Evolutionary conservation across 2,329 filamentous ascomycete genomes (phyloP).

Genomic region (Cytospora paraplurivora): DNA sequence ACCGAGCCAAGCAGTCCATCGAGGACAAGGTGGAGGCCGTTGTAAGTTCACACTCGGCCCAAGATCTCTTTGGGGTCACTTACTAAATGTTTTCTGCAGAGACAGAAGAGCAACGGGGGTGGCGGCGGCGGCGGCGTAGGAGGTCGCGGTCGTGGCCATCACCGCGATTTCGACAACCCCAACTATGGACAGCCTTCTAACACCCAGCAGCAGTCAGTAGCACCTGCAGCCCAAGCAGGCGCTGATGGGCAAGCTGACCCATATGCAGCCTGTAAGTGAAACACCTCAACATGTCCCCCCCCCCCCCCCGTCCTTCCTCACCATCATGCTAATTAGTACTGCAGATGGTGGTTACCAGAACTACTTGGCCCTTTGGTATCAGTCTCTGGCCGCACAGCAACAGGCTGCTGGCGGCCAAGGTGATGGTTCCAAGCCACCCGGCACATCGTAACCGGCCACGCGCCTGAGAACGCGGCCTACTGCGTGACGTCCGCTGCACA

Average conservation of each 20-base stretch:
- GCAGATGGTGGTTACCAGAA: conserved; percentile 78
- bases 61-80: not conserved
- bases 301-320: not conserved
- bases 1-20: conserved; percentile 79
- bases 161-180: conserved; percentile 58
- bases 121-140: conserved; percentile 48
- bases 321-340: conserved; percentile 32
- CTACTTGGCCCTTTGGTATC: conserved; percentile 80
- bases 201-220: conserved; percentile 48
- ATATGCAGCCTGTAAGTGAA: conserved; percentile 71
- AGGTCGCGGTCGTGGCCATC: conserved; percentile 44
- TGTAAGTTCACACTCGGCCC: conserved; percentile 54
- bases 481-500: conserved; percentile 26
- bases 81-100: conserved; percentile 43
- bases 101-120: conserved; percentile 56
- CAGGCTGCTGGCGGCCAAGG: conserved; percentile 29
- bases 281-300: not conserved
- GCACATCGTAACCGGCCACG: conserved; percentile 25
- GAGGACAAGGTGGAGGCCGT: conserved; percentile 91
- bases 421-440: conserved; percentile 30
- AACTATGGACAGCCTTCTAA: conserved; percentile 53
- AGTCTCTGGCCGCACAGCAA: conserved; percentile 53
- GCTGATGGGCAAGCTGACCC: conserved; percentile 61
- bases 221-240: conserved; percentile 45
- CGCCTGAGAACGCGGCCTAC: conserved; percentile 18